phyloP scores from a whole-genome alignment of 2,329 filamentous ascomycete genomes.

The Fusarium citri region DNA sequence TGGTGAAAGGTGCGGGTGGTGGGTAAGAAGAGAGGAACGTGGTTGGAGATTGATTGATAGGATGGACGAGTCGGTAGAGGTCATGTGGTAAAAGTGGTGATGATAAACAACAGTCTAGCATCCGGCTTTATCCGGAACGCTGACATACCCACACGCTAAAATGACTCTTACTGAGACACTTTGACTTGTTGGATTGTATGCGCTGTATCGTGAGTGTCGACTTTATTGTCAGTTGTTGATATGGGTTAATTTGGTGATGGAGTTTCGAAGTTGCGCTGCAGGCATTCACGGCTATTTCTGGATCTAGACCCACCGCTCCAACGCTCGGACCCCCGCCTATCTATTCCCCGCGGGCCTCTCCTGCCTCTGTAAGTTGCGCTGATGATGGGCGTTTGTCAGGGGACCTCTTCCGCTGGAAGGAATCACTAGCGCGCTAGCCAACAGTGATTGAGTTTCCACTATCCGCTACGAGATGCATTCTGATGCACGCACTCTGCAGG shows the following conservation, averaged over 20 bases:
- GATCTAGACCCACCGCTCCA: constrained; percentile 23
- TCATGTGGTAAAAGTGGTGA: constrained; percentile 43
- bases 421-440: constrained; percentile 3
- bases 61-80: constrained; percentile 27
- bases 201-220: neutral
- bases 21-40: constrained; percentile 6
- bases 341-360: neutral
- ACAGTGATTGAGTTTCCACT: constrained; percentile 34
- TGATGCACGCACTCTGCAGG: constrained; percentile 22
- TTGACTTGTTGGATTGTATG: neutral
- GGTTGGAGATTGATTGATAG: constrained; percentile 19
- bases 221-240: constrained; percentile 7
- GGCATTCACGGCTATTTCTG: constrained; percentile 35
- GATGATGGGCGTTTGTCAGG: constrained; percentile 16
- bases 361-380: constrained; percentile 20
- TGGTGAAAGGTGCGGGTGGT: constrained; percentile 23
- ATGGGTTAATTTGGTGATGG: constrained; percentile 25
- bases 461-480: constrained; percentile 6
- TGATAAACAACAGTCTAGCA: constrained; percentile 25
- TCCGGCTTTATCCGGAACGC: constrained; percentile 34
- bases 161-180: constrained; percentile 9
- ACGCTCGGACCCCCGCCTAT: constrained; percentile 30
- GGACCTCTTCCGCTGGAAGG: constrained; percentile 17
- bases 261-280: constrained; percentile 23
- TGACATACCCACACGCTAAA: constrained; percentile 7